Evolutionary conservation across 805 yeast genomes (phyloP).

Genomic region (Candida andamanensis): DNA sequence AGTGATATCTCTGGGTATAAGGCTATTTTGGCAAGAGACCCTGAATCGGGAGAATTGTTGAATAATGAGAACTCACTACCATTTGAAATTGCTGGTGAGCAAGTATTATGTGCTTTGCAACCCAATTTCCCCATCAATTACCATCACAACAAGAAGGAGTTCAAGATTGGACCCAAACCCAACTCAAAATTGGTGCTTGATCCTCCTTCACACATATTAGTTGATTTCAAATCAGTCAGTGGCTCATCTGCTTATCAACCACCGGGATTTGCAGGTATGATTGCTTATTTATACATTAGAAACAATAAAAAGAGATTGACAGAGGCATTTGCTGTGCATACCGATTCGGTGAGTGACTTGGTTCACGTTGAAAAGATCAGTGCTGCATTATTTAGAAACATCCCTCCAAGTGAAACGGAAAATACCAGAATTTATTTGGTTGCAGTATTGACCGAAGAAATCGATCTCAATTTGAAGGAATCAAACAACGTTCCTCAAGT

Average conservation of each 20-base stretch:
- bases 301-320: constrained; percentile 60
- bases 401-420: constrained; percentile 63
- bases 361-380: constrained; percentile 60
- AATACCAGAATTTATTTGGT: constrained; percentile 68
- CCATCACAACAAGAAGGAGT: constrained; percentile 22
- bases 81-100: constrained; percentile 59
- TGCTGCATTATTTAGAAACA: constrained; percentile 73
- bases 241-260: constrained; percentile 57
- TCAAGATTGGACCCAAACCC: constrained; percentile 40
- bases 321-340: constrained; percentile 71
- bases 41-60: constrained; percentile 52
- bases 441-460: constrained; percentile 68
- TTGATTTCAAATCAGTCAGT: constrained; percentile 67
- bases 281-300: constrained; percentile 68
- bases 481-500: constrained; percentile 24
- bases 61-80: constrained; percentile 41
- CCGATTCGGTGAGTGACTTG: constrained; percentile 52
- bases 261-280: constrained; percentile 64
- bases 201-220: constrained; percentile 63
- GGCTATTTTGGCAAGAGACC: constrained; percentile 62
- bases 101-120: constrained; percentile 64
- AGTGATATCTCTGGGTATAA: constrained; percentile 62
- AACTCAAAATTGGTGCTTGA: constrained; percentile 45
- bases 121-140: constrained; percentile 61
- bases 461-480: constrained; percentile 39